These are phyloP conservation scores for Noccaea caerulescens DNA, from an alignment of 345 rosid species.

Conservation along the genomic window DNA sequence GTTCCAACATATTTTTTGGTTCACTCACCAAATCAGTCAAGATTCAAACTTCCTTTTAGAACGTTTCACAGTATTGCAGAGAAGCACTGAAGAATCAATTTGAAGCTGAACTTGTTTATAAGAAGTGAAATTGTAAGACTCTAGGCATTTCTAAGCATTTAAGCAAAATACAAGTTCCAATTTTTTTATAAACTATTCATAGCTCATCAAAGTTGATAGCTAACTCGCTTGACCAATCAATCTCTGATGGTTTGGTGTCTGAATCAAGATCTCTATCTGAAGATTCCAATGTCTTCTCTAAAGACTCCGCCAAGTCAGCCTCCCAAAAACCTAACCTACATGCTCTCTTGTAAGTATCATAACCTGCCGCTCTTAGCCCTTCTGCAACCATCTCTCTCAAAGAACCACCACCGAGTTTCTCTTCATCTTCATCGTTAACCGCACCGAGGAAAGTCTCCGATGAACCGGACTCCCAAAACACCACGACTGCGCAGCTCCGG, in stretches of 20 bases:
- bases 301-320: constrained; percentile 58
- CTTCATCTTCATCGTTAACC: constrained; percentile 52
- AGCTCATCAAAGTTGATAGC: constrained; percentile 72
- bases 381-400: constrained; percentile 69
- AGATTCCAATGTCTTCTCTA: constrained; percentile 57
- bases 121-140: too few species aligned
- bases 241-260: constrained; percentile 47
- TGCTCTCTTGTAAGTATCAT: constrained; percentile 60
- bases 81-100: too few species aligned
- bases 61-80: too few species aligned
- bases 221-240: constrained; percentile 56
- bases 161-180: too few species aligned
- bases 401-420: constrained; percentile 47
- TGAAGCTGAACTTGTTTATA: too few species aligned
- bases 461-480: constrained; percentile 60
- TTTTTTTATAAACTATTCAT: constrained; percentile 38
- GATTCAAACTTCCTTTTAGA: too few species aligned
- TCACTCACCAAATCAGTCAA: too few species aligned
- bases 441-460: constrained; percentile 52
- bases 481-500: constrained; percentile 72
- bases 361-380: constrained; percentile 69
- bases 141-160: too few species aligned
- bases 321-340: constrained; percentile 76
- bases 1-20: too few species aligned
- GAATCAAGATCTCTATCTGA: constrained; percentile 42